These are phyloP conservation scores for Articulospora tetracladia DNA, from an alignment of 495 filamentous ascomycete genomes.

Conservation along the genomic window DNA sequence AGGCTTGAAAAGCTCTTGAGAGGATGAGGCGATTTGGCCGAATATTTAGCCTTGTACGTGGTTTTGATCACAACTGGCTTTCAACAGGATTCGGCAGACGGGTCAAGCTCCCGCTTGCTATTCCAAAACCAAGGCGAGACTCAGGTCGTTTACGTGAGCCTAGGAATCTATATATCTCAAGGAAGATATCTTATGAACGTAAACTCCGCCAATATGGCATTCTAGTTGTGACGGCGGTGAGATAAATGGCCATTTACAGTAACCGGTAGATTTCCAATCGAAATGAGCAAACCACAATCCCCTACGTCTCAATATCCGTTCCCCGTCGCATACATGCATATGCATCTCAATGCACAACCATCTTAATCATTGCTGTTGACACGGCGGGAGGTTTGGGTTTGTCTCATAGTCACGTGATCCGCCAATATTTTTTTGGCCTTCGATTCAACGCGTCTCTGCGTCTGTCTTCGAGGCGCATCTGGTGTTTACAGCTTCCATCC, in stretches of 20 bases:
- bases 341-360: neutral
- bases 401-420: conserved; percentile 16
- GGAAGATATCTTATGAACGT: no score
- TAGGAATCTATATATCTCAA: neutral
- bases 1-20: conserved; percentile 29
- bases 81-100: no score
- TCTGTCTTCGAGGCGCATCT: conserved; percentile 20
- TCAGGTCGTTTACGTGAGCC: neutral
- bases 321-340: neutral
- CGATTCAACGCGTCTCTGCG: conserved; percentile 1
- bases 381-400: neutral
- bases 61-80: no score
- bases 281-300: no score
- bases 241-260: no score
- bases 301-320: no score
- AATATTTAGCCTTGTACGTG: no score
- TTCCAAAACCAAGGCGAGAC: no score
- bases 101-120: no score
- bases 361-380: neutral
- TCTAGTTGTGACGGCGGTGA: neutral
- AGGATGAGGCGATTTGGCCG: no score
- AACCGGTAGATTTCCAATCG: no score
- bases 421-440: conserved; percentile 10
- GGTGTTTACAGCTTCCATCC: conserved; percentile 17
- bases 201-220: no score